Conservation (phyloP, 1,284 basidiomycete genomes). For the Leccinum subrobustum region DNA sequence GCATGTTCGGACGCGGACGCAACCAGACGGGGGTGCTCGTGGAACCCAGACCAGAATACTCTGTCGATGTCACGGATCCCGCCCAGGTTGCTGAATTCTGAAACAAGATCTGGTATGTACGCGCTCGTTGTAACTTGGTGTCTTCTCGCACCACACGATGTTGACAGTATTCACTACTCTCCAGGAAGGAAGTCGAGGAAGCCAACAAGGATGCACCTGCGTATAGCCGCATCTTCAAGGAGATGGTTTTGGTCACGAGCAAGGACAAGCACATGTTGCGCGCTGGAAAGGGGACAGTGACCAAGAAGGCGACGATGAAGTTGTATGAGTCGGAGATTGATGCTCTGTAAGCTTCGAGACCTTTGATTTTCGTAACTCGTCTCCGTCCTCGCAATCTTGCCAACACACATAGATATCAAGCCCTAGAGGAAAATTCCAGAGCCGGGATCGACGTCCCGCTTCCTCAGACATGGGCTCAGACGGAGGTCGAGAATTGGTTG, state of each 20-base stretch:
- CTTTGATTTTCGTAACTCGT: neutral
- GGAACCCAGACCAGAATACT: conserved; percentile 23
- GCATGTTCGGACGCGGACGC: conserved; percentile 27
- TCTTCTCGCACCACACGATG: neutral
- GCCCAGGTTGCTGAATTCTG: conserved; percentile 20
- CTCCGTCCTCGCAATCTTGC: neutral
- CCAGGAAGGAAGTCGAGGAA: conserved; percentile 30
- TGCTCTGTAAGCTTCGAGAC: conserved; percentile 13
- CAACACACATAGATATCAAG: neutral
- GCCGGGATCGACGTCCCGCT: conserved; percentile 14
- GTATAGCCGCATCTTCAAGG: conserved; percentile 34
- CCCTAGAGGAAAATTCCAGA: conserved; percentile 17
- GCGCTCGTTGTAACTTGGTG: neutral
- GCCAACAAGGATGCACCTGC: conserved; percentile 34
- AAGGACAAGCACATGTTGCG: conserved; percentile 28
- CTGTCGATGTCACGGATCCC: conserved; percentile 22
- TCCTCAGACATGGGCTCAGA: conserved; percentile 18
- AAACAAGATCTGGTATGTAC: conserved; percentile 28
- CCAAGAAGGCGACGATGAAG: conserved; percentile 26
- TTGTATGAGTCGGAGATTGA: conserved; percentile 31
- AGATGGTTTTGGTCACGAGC: conserved; percentile 11
- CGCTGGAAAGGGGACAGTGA: conserved; percentile 31
- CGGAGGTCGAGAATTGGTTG: conserved; percentile 27
- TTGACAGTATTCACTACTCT: neutral
- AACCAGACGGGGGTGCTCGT: conserved; percentile 28